phyloP scores from a whole-genome alignment of 345 rosid species.

The Euphorbia pulcherrima region DNA sequence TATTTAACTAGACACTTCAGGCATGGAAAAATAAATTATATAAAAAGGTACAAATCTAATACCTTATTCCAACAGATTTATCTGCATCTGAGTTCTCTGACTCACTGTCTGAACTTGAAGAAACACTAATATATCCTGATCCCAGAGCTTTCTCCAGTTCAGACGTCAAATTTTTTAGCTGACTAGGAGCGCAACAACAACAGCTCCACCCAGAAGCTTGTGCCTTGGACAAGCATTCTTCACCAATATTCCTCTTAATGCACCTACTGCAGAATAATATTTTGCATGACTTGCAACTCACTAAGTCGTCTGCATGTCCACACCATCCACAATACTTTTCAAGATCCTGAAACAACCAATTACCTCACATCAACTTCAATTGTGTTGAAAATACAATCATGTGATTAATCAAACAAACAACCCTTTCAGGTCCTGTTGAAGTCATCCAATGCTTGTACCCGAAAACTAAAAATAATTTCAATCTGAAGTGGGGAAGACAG shows the following conservation, averaged over 20 bases:
- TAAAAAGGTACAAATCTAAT: background rate
- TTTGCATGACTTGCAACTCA: constrained; percentile 77
- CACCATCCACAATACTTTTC: constrained; percentile 93
- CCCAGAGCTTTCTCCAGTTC: constrained; percentile 72
- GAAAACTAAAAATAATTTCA: background rate
- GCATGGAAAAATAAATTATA: background rate
- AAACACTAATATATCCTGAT: constrained; percentile 31
- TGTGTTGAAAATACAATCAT: background rate
- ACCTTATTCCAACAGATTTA: constrained; percentile 51
- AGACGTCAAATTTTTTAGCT: constrained; percentile 53
- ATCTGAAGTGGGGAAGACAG: background rate
- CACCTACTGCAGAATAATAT: constrained; percentile 65
- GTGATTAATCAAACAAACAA: background rate
- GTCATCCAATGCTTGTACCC: background rate
- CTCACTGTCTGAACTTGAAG: constrained; percentile 61
- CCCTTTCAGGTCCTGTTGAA: background rate
- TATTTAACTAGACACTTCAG: background rate
- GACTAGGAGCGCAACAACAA: constrained; percentile 75
- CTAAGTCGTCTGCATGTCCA: constrained; percentile 57
- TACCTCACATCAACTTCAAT: constrained; percentile 15
- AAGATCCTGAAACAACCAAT: constrained; percentile 48
- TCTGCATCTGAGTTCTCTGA: constrained; percentile 67
- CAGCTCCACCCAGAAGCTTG: constrained; percentile 79
- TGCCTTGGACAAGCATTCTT: constrained; percentile 55
- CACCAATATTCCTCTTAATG: constrained; percentile 73